phyloP scores from a whole-genome alignment of 116 monocot genomes.

The Cymodocea nodosa region DNA sequence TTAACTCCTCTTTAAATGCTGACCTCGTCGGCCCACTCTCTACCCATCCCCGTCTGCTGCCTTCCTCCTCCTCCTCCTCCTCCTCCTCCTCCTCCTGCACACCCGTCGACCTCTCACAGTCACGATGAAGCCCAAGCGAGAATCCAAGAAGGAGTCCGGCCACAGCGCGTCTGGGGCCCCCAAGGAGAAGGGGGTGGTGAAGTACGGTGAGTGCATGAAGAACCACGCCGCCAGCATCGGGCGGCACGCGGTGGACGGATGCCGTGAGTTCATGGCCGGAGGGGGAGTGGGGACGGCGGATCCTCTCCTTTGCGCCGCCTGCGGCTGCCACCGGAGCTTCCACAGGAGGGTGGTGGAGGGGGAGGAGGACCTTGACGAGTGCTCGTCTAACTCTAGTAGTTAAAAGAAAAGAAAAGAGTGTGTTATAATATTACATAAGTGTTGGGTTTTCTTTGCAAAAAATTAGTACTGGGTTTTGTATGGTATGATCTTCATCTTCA shows the following conservation, averaged over 20 bases:
- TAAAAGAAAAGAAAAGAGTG: too few relatives aligned
- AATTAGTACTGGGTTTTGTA: too few relatives aligned
- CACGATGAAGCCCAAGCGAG: slow-evolving; percentile 12
- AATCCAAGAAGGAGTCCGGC: not conserved
- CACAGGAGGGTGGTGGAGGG: slow-evolving; percentile 38
- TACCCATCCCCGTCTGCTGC: slow-evolving; percentile 2
- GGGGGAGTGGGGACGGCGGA: slow-evolving; percentile 52
- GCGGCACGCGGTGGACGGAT: slow-evolving; percentile 73
- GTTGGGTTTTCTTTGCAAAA: too few relatives aligned
- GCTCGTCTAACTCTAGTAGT: slow-evolving; percentile 6
- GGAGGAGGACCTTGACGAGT: slow-evolving; percentile 14
- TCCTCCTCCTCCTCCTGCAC: not conserved
- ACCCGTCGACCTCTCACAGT: not conserved
- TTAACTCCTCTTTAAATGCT: too few relatives aligned
- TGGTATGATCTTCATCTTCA: too few relatives aligned
- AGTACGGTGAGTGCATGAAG: slow-evolving; percentile 64
- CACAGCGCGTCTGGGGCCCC: slow-evolving; percentile 17
- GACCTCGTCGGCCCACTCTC: not conserved
- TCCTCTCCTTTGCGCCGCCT: slow-evolving; percentile 66
- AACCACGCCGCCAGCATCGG: slow-evolving; percentile 81
- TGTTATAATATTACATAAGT: not conserved
- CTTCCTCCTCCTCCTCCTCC: slow-evolving; percentile 13
- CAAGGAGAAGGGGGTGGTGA: slow-evolving; percentile 27
- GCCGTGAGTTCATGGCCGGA: slow-evolving; percentile 73
- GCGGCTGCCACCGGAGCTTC: slow-evolving; percentile 87